A percentile compares a stretch with the other conserved stretches of the same genome.
Conservation (phyloP, 2,329 filamentous ascomycete species). For the Calonectria montana region DNA sequence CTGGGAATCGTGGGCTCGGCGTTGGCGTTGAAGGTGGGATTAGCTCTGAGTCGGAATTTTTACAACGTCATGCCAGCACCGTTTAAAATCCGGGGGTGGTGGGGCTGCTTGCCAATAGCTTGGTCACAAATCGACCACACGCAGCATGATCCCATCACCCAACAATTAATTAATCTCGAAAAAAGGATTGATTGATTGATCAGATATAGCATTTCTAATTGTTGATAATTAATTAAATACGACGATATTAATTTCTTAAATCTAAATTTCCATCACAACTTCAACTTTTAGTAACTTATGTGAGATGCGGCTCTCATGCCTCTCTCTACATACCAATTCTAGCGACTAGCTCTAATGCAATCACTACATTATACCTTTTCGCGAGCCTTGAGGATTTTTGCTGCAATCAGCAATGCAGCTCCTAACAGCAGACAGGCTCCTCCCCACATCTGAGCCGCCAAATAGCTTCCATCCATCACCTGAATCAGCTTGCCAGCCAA, state of each 20-base stretch:
- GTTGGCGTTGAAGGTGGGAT: conserved; percentile 7
- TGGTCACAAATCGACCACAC: background rate
- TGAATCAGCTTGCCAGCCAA: conserved; percentile 64
- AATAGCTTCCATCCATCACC: conserved; percentile 55
- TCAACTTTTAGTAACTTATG: background rate
- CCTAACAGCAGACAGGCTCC: conserved; percentile 59
- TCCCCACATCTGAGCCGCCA: conserved; percentile 64
- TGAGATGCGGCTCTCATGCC: background rate
- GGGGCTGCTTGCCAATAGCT: background rate
- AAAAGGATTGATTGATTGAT: too few species aligned
- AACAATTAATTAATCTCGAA: background rate
- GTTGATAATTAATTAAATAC: background rate
- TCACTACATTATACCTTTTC: conserved; percentile 26
- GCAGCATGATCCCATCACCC: background rate
- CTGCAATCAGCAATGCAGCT: conserved; percentile 52
- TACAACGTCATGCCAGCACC: conserved; percentile 27
- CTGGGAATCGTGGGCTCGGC: background rate
- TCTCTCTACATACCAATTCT: background rate
- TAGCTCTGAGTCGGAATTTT: conserved; percentile 30
- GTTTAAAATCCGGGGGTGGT: conserved; percentile 27
- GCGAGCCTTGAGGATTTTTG: conserved; percentile 48
- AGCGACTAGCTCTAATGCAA: background rate
- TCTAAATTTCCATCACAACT: background rate
- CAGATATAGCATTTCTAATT: background rate
- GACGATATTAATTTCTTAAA: background rate